phyloP scores from a whole-genome alignment of 164 flowering plant species.

The Magnolia sinica region DNA sequence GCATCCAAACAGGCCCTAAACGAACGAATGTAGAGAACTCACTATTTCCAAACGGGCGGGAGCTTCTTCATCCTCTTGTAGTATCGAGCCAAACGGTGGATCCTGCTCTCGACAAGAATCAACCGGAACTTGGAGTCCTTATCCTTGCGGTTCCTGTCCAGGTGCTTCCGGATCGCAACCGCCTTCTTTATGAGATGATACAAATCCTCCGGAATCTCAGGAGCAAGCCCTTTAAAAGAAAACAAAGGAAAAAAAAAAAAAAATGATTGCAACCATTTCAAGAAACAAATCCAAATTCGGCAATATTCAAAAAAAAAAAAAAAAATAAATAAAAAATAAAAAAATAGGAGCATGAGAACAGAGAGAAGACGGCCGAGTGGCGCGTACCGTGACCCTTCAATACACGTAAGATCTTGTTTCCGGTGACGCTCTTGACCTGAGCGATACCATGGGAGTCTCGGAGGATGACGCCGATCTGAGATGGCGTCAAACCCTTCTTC shows the following conservation, averaged over 20 bases:
- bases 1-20: too few species aligned
- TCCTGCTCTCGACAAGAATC: constrained; percentile 96
- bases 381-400: constrained; percentile 78
- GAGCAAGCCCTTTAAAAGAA: constrained; percentile 63
- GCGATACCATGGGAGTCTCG: constrained; percentile 95
- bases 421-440: constrained; percentile 83
- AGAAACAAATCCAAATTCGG: neutral
- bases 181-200: constrained; percentile 92
- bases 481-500: constrained; percentile 87
- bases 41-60: constrained; percentile 94
- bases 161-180: constrained; percentile 86
- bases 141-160: constrained; percentile 95
- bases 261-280: neutral
- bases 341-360: neutral
- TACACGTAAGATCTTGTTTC: constrained; percentile 83
- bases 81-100: constrained; percentile 91
- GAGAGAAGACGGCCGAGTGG: neutral
- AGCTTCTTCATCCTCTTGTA: constrained; percentile 97
- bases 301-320: neutral
- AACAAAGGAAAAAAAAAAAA: neutral
- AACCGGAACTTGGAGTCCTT: constrained; percentile 90
- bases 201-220: constrained; percentile 92
- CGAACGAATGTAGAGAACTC: constrained; percentile 19
- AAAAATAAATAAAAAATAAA: too few species aligned
- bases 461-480: constrained; percentile 91